A percentile compares a stretch with the other conserved stretches of the same genome.
Conservation (phyloP, 2,329 filamentous ascomycete genomes). For the Colletotrichum spaethianum region DNA sequence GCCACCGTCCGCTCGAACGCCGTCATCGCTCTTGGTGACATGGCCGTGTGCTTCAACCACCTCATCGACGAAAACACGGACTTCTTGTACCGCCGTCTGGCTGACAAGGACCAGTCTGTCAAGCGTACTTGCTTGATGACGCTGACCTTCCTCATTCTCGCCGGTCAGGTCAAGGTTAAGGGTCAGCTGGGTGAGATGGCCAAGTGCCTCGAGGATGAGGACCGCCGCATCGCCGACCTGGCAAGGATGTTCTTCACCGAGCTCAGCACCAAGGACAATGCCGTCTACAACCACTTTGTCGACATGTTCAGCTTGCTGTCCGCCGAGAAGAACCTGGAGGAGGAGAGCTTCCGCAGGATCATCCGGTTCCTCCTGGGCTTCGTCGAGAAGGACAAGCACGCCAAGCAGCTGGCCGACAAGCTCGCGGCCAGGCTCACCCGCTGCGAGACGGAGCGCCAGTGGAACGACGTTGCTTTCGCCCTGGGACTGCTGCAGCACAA, state of each 20-base stretch:
- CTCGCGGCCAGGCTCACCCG: constrained; percentile 86
- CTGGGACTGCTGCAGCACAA: constrained; percentile 92
- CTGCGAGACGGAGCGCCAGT: constrained; percentile 94
- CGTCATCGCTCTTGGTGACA: constrained; percentile 96
- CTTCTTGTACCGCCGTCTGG: constrained; percentile 93
- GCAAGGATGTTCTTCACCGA: constrained; percentile 99
- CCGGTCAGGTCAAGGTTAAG: constrained; percentile 99
- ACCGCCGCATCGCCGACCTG: constrained; percentile 93
- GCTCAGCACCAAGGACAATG: constrained; percentile 97
- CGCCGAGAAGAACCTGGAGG: constrained; percentile 83
- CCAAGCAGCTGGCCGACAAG: constrained; percentile 93
- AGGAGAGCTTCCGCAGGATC: constrained; percentile 88
- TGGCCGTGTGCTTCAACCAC: constrained; percentile 99
- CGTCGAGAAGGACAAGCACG: constrained; percentile 99
- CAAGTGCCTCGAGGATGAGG: constrained; percentile 97
- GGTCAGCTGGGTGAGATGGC: constrained; percentile 99
- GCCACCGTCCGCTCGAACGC: constrained; percentile 95
- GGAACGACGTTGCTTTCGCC: constrained; percentile 97
- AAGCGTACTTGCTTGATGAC: constrained; percentile 99
- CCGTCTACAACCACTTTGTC: constrained; percentile 99
- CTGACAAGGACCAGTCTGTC: constrained; percentile 88
- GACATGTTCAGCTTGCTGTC: constrained; percentile 98
- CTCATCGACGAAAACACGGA: constrained; percentile 99
- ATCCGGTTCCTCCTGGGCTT: constrained; percentile 95
- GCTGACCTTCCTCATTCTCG: constrained; percentile 94